These are phyloP conservation scores for Trypanosomatidae sp. DNA, from an alignment of 208 protist species.

Conservation along the genomic window DNA sequence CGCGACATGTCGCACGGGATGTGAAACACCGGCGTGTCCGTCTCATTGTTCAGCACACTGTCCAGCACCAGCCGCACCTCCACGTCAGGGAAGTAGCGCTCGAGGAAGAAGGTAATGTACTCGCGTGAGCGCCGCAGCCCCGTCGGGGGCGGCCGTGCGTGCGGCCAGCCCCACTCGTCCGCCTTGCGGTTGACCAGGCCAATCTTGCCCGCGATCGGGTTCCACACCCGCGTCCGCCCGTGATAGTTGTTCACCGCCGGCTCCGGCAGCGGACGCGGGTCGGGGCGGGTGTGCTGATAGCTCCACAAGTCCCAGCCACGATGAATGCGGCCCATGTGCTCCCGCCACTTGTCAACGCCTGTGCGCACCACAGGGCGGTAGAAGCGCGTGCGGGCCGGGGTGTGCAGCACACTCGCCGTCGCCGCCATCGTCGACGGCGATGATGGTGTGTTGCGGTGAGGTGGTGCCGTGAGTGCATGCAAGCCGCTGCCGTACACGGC, in stretches of 20 bases:
- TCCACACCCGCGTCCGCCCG: slow-evolving; percentile 67
- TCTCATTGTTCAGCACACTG: slow-evolving; percentile 83
- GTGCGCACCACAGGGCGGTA: slow-evolving; percentile 73
- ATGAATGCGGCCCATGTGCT: slow-evolving; percentile 66
- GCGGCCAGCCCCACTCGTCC: slow-evolving; percentile 70
- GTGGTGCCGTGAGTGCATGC: background rate
- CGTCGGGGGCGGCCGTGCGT: slow-evolving; percentile 55
- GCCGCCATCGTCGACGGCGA: background rate
- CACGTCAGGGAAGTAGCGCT: slow-evolving; percentile 67
- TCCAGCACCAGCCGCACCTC: slow-evolving; percentile 72
- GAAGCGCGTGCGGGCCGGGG: slow-evolving; percentile 34
- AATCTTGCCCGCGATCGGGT: slow-evolving; percentile 76
- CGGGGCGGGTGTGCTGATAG: slow-evolving; percentile 50
- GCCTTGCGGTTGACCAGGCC: slow-evolving; percentile 64
- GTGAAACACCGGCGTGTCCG: slow-evolving; percentile 59
- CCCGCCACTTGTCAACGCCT: slow-evolving; percentile 73
- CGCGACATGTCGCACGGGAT: slow-evolving; percentile 79
- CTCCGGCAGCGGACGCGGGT: slow-evolving; percentile 78
- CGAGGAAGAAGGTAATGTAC: slow-evolving; percentile 73
- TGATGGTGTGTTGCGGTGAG: background rate
- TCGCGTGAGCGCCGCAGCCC: slow-evolving; percentile 63
- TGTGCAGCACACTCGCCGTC: background rate
- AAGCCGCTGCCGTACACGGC: background rate
- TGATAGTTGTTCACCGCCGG: slow-evolving; percentile 81
- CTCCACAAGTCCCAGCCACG: slow-evolving; percentile 60